Percentiles rank a stretch among this genome's conserved stretches.
Conservation (phyloP, 1,139 yeast genomes). For the Hemisphaericaspora subhashii region DNA sequence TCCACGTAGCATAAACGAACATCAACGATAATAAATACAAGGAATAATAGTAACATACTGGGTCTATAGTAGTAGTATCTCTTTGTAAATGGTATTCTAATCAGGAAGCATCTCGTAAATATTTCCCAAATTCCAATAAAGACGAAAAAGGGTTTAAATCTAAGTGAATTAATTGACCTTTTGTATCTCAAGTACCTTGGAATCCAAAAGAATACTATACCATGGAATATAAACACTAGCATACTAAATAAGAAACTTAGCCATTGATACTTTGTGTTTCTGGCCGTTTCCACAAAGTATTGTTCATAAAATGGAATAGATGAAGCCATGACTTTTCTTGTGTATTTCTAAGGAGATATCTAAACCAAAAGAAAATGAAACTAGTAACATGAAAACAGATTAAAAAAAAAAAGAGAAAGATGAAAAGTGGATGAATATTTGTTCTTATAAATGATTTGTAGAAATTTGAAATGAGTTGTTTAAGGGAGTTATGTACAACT, state of each 20-base stretch:
- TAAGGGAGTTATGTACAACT: no score
- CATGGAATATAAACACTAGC: slow-evolving; percentile 33
- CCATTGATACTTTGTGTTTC: slow-evolving; percentile 42
- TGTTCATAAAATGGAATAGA: slow-evolving; percentile 20
- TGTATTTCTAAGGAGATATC: no score
- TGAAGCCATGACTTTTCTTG: slow-evolving; percentile 1
- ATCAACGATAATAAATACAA: slow-evolving; percentile 29
- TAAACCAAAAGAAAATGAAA: no score
- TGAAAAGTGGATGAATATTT: no score
- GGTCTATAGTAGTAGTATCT: slow-evolving; percentile 39
- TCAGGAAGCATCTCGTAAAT: slow-evolving; percentile 25
- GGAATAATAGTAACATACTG: slow-evolving; percentile 30
- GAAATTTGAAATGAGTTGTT: no score
- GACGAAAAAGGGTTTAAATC: slow-evolving; percentile 22
- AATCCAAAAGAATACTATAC: slow-evolving; percentile 43
- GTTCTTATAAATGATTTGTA: no score
- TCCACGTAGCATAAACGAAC: slow-evolving; percentile 26
- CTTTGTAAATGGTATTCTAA: slow-evolving; percentile 21
- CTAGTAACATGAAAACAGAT: neutral
- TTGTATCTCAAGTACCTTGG: slow-evolving; percentile 26
- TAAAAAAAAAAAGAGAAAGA: neutral
- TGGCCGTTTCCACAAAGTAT: slow-evolving; percentile 34
- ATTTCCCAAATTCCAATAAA: slow-evolving; percentile 29
- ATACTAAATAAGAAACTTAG: slow-evolving; percentile 30
- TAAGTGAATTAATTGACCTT: slow-evolving; percentile 14